Conservation (phyloP, 2,329 filamentous ascomycete species). For the Bipolaris sorokiniana region DNA sequence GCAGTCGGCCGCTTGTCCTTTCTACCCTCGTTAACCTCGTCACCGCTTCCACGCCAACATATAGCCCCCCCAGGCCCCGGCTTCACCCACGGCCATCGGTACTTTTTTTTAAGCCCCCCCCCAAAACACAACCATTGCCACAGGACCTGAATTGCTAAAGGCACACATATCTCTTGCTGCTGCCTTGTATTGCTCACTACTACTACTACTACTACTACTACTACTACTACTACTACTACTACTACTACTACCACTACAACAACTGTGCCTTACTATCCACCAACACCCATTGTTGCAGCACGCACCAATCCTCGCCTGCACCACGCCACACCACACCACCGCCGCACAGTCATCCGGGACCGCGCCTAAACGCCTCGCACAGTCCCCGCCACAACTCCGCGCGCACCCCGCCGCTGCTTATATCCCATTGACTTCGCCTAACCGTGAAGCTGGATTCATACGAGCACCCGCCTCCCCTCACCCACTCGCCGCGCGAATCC, state of each 20-base stretch:
- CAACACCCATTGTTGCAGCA: background rate
- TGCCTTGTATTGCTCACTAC: background rate
- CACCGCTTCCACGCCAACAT: constrained; percentile 34
- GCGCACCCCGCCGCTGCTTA: constrained; percentile 5
- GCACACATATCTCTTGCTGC: background rate
- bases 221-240: background rate
- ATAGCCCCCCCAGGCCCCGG: constrained; percentile 31
- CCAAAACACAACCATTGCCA: background rate
- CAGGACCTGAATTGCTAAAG: background rate
- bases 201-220: background rate
- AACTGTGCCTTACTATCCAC: background rate
- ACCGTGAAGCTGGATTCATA: constrained; percentile 62
- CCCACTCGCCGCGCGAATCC: constrained; percentile 60
- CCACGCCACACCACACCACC: constrained; percentile 3
- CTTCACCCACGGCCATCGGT: constrained; percentile 6
- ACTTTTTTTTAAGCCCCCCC: constrained; percentile 9
- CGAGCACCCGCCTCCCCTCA: constrained; percentile 59
- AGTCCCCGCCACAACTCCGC: constrained; percentile 16
- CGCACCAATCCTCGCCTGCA: background rate
- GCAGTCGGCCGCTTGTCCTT: constrained; percentile 21
- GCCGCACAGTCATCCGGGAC: constrained; percentile 17
- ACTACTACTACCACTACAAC: background rate
- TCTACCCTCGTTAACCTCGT: constrained; percentile 31
- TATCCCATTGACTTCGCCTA: constrained; percentile 20
- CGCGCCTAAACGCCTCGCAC: constrained; percentile 10